Evolutionary conservation across 768 basidiomycete genomes (phyloP).

Genomic region (Suillus hirtellus): DNA sequence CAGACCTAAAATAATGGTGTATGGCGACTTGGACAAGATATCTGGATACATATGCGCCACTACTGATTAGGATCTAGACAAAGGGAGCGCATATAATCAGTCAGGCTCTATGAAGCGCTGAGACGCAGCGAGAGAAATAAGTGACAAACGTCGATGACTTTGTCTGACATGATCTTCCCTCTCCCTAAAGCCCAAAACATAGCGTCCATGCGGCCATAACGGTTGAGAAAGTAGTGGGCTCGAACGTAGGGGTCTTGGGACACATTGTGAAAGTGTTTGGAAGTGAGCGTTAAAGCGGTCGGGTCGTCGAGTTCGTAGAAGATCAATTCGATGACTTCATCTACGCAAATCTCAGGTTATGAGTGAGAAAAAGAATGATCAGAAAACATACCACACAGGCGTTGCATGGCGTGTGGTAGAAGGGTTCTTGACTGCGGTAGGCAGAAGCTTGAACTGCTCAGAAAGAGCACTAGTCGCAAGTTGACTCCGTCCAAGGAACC

Average conservation of each 20-base stretch:
- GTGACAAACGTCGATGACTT: slow-evolving; percentile 66
- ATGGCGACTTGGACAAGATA: slow-evolving; percentile 78
- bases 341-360: slow-evolving; percentile 24
- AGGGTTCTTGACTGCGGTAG: slow-evolving; percentile 3
- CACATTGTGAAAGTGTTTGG: slow-evolving; percentile 59
- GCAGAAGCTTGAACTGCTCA: slow-evolving; percentile 11
- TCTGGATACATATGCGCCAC: slow-evolving; percentile 76
- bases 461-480: not conserved
- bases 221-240: slow-evolving; percentile 74
- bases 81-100: slow-evolving; percentile 28
- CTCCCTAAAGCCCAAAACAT: slow-evolving; percentile 75
- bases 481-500: not conserved
- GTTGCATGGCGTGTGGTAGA: slow-evolving; percentile 47
- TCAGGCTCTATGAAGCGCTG: slow-evolving; percentile 14
- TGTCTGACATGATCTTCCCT: slow-evolving; percentile 62
- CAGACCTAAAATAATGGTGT: slow-evolving; percentile 76
- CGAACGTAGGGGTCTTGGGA: slow-evolving; percentile 75
- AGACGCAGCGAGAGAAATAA: slow-evolving; percentile 22
- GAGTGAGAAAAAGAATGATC: slow-evolving; percentile 15
- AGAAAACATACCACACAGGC: slow-evolving; percentile 60
- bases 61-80: slow-evolving; percentile 65
- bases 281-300: slow-evolving; percentile 53
- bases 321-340: slow-evolving; percentile 72
- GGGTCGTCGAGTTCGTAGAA: slow-evolving; percentile 74
- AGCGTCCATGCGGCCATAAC: slow-evolving; percentile 70